A percentile compares a stretch with the other conserved stretches of the same genome.
Conservation (phyloP, 495 filamentous ascomycete species). For the Pseudomonodictys pantanalensis region DNA sequence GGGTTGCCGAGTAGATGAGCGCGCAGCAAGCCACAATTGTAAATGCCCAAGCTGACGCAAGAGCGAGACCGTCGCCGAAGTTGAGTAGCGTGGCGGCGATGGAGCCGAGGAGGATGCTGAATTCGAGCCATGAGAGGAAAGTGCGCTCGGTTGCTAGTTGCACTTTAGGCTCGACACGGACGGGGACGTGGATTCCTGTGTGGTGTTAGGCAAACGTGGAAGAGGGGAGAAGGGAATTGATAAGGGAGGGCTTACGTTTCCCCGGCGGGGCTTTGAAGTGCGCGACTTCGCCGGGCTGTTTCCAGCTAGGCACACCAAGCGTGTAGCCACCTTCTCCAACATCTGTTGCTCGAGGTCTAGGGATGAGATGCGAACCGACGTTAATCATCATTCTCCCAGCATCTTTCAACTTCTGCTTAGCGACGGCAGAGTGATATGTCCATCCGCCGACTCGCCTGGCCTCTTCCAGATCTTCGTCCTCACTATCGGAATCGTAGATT, state of each 20-base stretch:
- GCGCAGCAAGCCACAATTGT: conserved; percentile 73
- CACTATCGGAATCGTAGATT: conserved; percentile 82
- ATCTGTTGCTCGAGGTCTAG: conserved; percentile 58
- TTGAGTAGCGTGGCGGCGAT: conserved; percentile 91
- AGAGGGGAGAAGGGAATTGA: background rate
- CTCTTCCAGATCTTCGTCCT: conserved; percentile 72
- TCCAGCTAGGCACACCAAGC: conserved; percentile 42
- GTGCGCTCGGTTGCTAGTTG: conserved; percentile 95
- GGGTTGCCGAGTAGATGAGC: conserved; percentile 71
- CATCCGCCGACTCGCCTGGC: conserved; percentile 69
- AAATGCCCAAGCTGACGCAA: conserved; percentile 71
- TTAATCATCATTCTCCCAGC: conserved; percentile 40
- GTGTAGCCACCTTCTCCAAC: conserved; percentile 54
- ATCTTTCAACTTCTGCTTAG: conserved; percentile 12
- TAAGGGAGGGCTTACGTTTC: conserved; percentile 69
- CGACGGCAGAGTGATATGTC: conserved; percentile 24
- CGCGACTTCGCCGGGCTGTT: conserved; percentile 54
- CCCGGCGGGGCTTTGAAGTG: conserved; percentile 84
- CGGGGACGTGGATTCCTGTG: conserved; percentile 81
- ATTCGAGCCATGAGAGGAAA: conserved; percentile 96
- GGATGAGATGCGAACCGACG: conserved; percentile 53
- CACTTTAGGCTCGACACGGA: conserved; percentile 95
- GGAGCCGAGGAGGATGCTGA: conserved; percentile 86
- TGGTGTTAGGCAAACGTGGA: background rate
- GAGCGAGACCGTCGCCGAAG: conserved; percentile 59